phyloP scores from a whole-genome alignment of 2,329 filamentous ascomycete species.

The Torrubiella hemipterigena region DNA sequence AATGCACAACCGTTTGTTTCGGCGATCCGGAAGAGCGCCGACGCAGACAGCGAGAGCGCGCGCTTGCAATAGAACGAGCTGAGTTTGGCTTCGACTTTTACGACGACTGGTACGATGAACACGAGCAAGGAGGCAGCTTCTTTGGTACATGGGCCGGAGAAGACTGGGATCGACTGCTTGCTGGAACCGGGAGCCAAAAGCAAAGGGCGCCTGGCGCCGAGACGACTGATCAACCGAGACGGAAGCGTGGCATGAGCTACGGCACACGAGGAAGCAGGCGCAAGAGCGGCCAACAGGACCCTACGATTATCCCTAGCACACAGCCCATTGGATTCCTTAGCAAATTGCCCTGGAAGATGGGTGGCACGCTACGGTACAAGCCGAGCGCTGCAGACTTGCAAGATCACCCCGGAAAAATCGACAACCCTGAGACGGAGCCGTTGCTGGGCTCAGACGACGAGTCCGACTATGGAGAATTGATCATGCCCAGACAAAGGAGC shows the following conservation, averaged over 20 bases:
- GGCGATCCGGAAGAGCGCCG: constrained; percentile 64
- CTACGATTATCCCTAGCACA: constrained; percentile 81
- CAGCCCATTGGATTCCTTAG: constrained; percentile 77
- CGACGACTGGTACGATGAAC: constrained; percentile 78
- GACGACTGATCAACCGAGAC: constrained; percentile 49
- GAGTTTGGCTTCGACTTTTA: constrained; percentile 95
- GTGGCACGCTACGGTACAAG: constrained; percentile 73
- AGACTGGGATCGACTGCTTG: constrained; percentile 74
- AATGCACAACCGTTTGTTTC: constrained; percentile 59
- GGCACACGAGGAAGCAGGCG: constrained; percentile 50
- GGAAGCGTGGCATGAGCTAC: constrained; percentile 82
- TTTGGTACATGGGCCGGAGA: constrained; percentile 67
- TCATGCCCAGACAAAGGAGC: constrained; percentile 47
- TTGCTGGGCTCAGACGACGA: constrained; percentile 38
- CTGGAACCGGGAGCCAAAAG: constrained; percentile 49
- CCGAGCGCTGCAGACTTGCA: constrained; percentile 84
- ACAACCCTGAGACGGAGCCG: constrained; percentile 52
- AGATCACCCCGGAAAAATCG: constrained; percentile 58
- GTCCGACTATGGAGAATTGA: constrained; percentile 16
- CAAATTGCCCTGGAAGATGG: constrained; percentile 73
- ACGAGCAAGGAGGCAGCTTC: constrained; percentile 40
- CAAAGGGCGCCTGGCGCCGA: constrained; percentile 20
- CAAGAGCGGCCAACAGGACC: constrained; percentile 52
- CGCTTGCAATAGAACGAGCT: constrained; percentile 46
- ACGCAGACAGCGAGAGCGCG: constrained; percentile 54